Evolutionary conservation across 768 basidiomycete species (phyloP), one percentile per base, ranked within the genome.

Genomic region (Lactarius psammicola): DNA sequence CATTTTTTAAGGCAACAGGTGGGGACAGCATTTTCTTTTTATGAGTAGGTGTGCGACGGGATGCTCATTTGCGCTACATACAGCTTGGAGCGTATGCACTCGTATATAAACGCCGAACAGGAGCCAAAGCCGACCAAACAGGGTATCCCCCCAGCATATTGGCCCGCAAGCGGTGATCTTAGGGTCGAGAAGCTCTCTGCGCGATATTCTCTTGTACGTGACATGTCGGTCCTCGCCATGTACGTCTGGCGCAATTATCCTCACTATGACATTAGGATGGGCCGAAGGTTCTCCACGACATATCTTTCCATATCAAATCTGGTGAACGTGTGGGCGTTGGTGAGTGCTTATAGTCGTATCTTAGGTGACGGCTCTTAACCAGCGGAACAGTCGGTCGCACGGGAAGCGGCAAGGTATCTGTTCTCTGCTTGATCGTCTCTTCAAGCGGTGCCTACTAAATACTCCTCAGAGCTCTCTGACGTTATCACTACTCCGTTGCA

Each of bases 301-400:
- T 87, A 42, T 75, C 77, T 17, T 82, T 85, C 66, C 75, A 76
- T 51, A 80, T 87, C 68, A 78, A 80, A 56, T 81, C 82, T 17
- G 86, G 86, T 3, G 84, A 86, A 69, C 80, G 84, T 5, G 78
- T 88, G 40, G 86, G 85, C 40, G 79, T 87, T 60, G 82, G 81
- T 80, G 46, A 60, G 80, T 71, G n/a, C 20, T 6, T 23, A 40
- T 20, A 26, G 38, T 8, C 30, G 36, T 15, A 17, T 46, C n/a
- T 30, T 26, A 18, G 8, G 20, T 23, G 15, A 42, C 38, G 20
- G 65, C 10, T 71, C 6, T 23, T 57, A 38, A 58, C 38, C 2
- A n/a, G 15, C 6, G 4, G 6, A 46, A 17, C 28, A 82, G 84
- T 87, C 38, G 86, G 86, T 4, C 75, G 85, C n/a, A 87, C 86